A percentile compares a stretch with the other conserved stretches of the same genome.
These are phyloP conservation scores for Phytophthora citricola DNA, from an alignment of 352 stramenopile genomes.

Conservation along the genomic window DNA sequence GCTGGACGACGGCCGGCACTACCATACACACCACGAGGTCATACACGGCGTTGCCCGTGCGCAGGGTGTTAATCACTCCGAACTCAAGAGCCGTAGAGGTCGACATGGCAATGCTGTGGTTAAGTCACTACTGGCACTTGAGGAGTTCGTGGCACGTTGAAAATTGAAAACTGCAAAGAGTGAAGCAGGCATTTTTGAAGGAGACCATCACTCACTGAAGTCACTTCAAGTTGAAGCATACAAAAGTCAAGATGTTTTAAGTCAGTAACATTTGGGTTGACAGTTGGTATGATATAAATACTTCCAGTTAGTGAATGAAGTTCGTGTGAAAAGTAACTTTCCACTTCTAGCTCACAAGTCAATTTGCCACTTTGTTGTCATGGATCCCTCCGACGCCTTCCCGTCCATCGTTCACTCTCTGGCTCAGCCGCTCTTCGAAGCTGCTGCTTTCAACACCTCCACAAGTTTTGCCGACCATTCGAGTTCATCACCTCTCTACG, in stretches of 20 bases:
- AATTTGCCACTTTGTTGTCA: conserved; percentile 15
- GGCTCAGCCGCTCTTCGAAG: conserved; percentile 24
- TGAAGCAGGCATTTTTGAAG: no score
- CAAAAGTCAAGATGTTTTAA: conserved; percentile 4
- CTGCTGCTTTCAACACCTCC: conserved; percentile 15
- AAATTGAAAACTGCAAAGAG: neutral
- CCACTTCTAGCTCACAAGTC: conserved; percentile 5
- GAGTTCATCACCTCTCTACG: conserved; percentile 20
- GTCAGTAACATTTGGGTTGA: neutral
- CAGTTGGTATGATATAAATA: conserved; percentile 1
- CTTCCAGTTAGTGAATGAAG: conserved; percentile 7
- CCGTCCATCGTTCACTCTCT: conserved; percentile 21
- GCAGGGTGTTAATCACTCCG: conserved; percentile 57
- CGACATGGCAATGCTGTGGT: conserved; percentile 8
- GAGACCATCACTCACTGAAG: no score
- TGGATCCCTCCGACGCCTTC: conserved; percentile 19
- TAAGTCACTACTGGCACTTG: neutral
- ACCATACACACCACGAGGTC: conserved; percentile 65
- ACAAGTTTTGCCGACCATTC: neutral
- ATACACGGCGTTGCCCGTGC: conserved; percentile 54
- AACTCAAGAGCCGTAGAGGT: conserved; percentile 49
- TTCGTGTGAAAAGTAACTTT: neutral
- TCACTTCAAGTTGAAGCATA: conserved; percentile 14
- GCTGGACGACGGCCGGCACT: conserved; percentile 56
- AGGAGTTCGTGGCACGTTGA: conserved; percentile 6